These are phyloP conservation scores for Barnettozyma wickerhamii DNA, from an alignment of 805 yeast genomes.

Conservation along the genomic window DNA sequence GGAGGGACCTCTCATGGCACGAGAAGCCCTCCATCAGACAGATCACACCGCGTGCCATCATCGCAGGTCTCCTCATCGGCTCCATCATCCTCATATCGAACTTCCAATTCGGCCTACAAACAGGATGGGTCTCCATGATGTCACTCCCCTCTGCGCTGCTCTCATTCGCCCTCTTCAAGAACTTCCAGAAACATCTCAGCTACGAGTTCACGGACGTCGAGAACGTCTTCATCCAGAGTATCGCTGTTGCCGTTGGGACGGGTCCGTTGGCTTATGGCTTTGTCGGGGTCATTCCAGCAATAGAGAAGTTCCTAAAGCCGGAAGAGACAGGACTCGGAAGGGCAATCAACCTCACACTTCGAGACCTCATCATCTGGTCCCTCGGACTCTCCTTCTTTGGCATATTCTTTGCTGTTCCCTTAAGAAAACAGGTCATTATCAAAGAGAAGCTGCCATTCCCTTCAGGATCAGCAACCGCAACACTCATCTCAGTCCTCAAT, in stretches of 20 bases:
- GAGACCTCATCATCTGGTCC: conserved; percentile 75
- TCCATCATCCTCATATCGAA: conserved; percentile 82
- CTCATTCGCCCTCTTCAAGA: conserved; percentile 79
- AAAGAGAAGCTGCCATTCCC: conserved; percentile 88
- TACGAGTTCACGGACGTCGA: conserved; percentile 81
- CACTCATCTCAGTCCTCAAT: conserved; percentile 82
- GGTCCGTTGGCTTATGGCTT: conserved; percentile 95
- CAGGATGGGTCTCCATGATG: conserved; percentile 99
- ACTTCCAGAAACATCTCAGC: conserved; percentile 33
- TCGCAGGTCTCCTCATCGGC: conserved; percentile 82
- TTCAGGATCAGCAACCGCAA: conserved; percentile 94
- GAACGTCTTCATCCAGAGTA: conserved; percentile 85
- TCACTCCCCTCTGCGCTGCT: conserved; percentile 88
- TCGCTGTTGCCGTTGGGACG: conserved; percentile 96
- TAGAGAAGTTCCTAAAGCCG: conserved; percentile 76
- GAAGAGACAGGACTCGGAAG: conserved; percentile 68
- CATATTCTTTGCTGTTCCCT: conserved; percentile 88
- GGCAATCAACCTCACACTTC: conserved; percentile 33
- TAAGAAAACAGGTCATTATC: conserved; percentile 82
- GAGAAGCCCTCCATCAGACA: conserved; percentile 53
- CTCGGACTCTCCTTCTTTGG: conserved; percentile 89
- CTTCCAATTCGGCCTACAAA: conserved; percentile 94
- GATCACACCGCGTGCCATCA: conserved; percentile 66
- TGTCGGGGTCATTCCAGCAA: conserved; percentile 94
- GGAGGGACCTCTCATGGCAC: conserved; percentile 23